A percentile compares a stretch with the other conserved stretches of the same genome.
Conservation (phyloP, 1,284 basidiomycete species). For the Rugiboletus extremiorientalis region DNA sequence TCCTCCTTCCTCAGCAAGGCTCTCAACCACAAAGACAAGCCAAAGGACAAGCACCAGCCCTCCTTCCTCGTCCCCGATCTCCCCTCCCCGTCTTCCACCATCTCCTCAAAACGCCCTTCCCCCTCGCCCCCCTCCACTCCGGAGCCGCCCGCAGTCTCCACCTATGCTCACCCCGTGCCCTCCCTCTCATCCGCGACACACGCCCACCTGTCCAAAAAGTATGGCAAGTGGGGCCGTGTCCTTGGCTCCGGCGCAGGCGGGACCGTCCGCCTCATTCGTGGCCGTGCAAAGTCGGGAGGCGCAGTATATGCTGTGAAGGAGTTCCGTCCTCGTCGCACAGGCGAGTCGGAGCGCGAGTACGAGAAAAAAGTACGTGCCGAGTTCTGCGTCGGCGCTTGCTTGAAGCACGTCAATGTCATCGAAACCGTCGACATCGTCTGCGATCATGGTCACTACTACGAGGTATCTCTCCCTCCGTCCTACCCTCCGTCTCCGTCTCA, state of each 20-base stretch:
- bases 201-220: constrained; percentile 95
- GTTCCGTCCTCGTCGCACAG: constrained; percentile 86
- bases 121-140: constrained; percentile 32
- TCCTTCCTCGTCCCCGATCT: constrained; percentile 29
- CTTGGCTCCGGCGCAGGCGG: constrained; percentile 97
- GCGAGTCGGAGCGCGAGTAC: constrained; percentile 95
- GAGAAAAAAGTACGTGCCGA: constrained; percentile 99
- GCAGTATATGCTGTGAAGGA: constrained; percentile 96
- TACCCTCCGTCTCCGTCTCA: constrained; percentile 7
- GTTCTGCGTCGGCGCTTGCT: constrained; percentile 95
- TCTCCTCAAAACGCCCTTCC: constrained; percentile 27
- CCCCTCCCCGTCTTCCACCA: constrained; percentile 32
- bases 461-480: constrained; percentile 55
- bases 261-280: constrained; percentile 95
- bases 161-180: constrained; percentile 36
- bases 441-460: constrained; percentile 97
- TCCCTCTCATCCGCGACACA: constrained; percentile 83
- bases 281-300: constrained; percentile 74
- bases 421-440: constrained; percentile 98
- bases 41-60: constrained; percentile 11
- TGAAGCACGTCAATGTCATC: constrained; percentile 97
- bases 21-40: constrained; percentile 19
- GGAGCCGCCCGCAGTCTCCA: constrained; percentile 28
- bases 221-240: constrained; percentile 97
- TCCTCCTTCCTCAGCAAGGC: constrained; percentile 22